A percentile compares a stretch with the other conserved stretches of the same genome.
Conservation (phyloP, 2,329 filamentous ascomycete species). For the Tolypocladium pustulatum region DNA sequence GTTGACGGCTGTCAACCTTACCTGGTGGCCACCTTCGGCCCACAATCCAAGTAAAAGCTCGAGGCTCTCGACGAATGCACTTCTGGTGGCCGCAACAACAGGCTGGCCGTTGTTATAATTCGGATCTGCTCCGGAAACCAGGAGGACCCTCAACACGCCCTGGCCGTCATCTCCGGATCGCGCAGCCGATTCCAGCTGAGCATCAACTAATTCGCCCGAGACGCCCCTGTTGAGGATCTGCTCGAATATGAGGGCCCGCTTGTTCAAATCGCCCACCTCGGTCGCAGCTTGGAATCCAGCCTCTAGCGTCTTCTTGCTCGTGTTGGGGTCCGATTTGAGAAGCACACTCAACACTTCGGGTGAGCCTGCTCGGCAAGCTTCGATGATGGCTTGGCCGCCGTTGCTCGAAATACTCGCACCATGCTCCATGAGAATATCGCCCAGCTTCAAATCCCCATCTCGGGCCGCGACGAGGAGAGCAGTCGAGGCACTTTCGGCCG, state of each 20-base stretch:
- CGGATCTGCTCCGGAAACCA: constrained; percentile 42
- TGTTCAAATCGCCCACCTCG: constrained; percentile 37
- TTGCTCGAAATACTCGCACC: constrained; percentile 41
- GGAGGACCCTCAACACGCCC: constrained; percentile 37
- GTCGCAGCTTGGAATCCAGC: constrained; percentile 46
- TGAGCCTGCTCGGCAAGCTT: constrained; percentile 41
- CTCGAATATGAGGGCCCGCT: constrained; percentile 37
- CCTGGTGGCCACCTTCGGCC: constrained; percentile 29
- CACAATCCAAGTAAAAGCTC: constrained; percentile 40
- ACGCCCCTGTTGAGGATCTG: constrained; percentile 40
- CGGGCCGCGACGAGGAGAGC: constrained; percentile 40
- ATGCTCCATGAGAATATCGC: constrained; percentile 37
- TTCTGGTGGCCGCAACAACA: constrained; percentile 42
- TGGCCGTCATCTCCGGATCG: constrained; percentile 39
- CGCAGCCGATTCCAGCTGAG: constrained; percentile 41
- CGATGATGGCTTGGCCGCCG: constrained; percentile 42
- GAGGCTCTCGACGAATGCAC: constrained; percentile 37
- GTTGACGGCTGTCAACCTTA: constrained; percentile 10
- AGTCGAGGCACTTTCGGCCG: constrained; percentile 33
- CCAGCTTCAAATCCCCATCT: constrained; percentile 41
- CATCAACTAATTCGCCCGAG: constrained; percentile 37
- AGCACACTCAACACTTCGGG: constrained; percentile 39
- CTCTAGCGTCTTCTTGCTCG: constrained; percentile 31
- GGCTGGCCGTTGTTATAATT: constrained; percentile 45
- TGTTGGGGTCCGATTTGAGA: constrained; percentile 27